Base-by-base conservation (phyloP, 768 basidiomycete genomes). In the Podaxis pistillaris region DNA sequence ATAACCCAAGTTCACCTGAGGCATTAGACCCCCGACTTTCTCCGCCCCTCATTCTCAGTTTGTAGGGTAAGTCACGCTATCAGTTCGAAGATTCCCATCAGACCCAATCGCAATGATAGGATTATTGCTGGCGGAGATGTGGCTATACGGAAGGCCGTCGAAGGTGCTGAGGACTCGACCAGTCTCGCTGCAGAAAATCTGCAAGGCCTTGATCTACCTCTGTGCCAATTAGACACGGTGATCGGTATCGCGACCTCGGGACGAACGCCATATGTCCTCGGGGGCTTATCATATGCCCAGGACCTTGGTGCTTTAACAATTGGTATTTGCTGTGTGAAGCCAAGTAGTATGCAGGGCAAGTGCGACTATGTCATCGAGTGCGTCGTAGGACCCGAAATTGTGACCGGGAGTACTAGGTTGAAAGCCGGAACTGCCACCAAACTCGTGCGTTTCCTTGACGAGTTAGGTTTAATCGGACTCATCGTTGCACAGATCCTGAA, bases 371-470 rank as follows among this genome's bases (percentile, higher is more conserved):
- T 74, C 19, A 66, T 76, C 19, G 72, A 74, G 54, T 71, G 72
- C 46, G 60, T 72, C 12, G 71, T 73, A 1, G 75, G 75, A 11
- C 68, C 74, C 2, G 75, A 75, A 56, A 64, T 73, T 28, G 68
- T 75, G 12, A 70, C 75, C 0, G 74, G 75, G n/a, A 75, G 73
- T 53, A 72, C 74, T 49, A 69, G 75, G 17, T 65, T 76, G 68
- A 75, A 76, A 65, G 73, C 74, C 12, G 75, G 75, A 6, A 75
- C 74, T n/a, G 75, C 73, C 24, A 76, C 75, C 11, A 76, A 76
- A 65, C 68, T 75, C 71, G 75, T 74, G 41, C 15, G 67, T 57
- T 30, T 12, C 58, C 44, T 37, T 44, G 22, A 36, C 24, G 12
- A 55, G 3, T 13, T 19, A n/a, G 1, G 19, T 9, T 44, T 19